Evolutionary conservation across 2,329 filamentous ascomycete genomes (phyloP), one percentile per base, ranked within the genome.

Genomic region (Botrytis squamosa): DNA sequence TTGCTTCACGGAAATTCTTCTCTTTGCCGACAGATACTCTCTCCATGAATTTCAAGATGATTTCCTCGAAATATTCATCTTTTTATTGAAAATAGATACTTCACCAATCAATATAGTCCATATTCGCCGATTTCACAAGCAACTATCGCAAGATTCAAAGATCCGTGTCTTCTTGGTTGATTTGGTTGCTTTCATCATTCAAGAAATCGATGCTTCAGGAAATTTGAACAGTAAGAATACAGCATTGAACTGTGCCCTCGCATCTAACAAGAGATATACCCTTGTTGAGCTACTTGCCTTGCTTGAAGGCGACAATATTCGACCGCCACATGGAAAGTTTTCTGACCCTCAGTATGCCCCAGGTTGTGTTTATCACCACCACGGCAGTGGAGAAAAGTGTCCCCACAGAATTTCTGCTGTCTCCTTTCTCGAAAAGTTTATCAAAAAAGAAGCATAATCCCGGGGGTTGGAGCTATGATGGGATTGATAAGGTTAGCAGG

Each of bases 371-470:
- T 46, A 66, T 8, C 63, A 66, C 7, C 18, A 66, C 16, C 63
- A 66, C 33, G 42, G 63, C n/a, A 2, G 9, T 3, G 3, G 5
- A 16, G 12, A 14, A 18, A 36, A 40, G 4, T 66, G 63, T 4
- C 63, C 42, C 8, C 36, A 42, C 1, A n/a, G 4, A 16, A 9
- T 0, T 2, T 3, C 25, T 3, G 25, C 9, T 3, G 20, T 1
- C 6, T n/a, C 12, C 7, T n/a, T 1, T 52, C 0, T 52, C 25
- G 6, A 5, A 1, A 0, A 52, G 49, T 4, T 1, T 52, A 0
- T 5, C 12, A 16, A n/a, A 1, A 5, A 7, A 52, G n/a, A n/a
- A 14, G 49, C 12, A 55, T n/a, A 3, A 7, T 16, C 2, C 7
- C 5, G 5, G 2, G 49, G 6, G 12, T 0, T 55, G 12, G 12